Conservation (phyloP, 2,329 filamentous ascomycete genomes). For the Venturia asperata region DNA sequence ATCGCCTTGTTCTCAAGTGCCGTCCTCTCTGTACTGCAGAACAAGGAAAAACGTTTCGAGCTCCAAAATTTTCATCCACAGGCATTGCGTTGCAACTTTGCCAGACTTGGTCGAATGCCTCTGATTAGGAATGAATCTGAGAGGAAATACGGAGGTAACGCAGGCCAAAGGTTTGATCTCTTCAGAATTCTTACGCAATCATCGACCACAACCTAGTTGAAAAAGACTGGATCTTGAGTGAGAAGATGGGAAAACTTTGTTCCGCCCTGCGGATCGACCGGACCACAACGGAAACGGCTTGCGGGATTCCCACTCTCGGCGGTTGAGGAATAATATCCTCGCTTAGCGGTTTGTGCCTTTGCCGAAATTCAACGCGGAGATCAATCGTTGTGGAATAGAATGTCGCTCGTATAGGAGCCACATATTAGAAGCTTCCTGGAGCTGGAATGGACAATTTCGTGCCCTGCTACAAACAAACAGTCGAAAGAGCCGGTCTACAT, state of each 20-base stretch:
- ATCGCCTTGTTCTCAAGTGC: no score
- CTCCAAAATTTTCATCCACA: no score
- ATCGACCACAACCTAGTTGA: neutral
- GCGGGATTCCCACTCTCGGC: neutral
- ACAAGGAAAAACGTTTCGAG: no score
- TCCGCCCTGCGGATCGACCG: neutral
- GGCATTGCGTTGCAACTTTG: no score
- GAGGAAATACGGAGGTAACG: no score
- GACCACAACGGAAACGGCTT: neutral
- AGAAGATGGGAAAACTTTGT: neutral
- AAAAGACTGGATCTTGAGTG: neutral
- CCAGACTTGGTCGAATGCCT: no score
- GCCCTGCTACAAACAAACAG: no score
- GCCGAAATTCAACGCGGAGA: neutral
- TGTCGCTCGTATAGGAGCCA: neutral
- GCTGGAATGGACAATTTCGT: no score
- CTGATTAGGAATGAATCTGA: no score
- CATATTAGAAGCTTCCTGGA: no score
- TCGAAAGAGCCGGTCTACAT: no score
- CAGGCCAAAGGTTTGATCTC: neutral
- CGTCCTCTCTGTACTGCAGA: no score
- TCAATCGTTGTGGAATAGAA: neutral
- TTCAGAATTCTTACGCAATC: neutral
- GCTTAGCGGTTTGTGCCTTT: neutral
- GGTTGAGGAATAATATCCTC: neutral